Evolutionary conservation across 2,329 filamentous ascomycete genomes (phyloP).

Genomic region (Clarireedia homoeocarpa): DNA sequence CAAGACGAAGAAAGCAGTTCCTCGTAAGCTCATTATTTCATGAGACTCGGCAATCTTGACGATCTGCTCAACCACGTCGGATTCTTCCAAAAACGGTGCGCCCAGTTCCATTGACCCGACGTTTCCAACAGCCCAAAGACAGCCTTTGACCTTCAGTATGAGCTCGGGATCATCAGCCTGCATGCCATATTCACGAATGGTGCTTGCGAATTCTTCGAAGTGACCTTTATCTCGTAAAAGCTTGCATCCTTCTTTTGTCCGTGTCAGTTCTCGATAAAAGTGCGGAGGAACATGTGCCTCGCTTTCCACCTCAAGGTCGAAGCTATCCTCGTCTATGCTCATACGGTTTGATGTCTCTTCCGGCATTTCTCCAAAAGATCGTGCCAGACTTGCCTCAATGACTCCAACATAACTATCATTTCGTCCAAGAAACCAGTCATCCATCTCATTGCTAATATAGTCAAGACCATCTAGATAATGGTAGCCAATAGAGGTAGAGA

Average conservation of each 20-base stretch:
- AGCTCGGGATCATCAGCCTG: conserved; percentile 78
- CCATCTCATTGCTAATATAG: conserved; percentile 99
- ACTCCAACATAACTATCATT: conserved; percentile 94
- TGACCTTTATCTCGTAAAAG: conserved; percentile 88
- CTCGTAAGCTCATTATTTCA: conserved; percentile 84
- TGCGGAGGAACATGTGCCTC: conserved; percentile 70
- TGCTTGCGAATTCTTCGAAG: conserved; percentile 86
- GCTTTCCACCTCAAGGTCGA: conserved; percentile 38
- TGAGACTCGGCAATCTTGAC: conserved; percentile 82
- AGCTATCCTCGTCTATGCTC: conserved; percentile 34
- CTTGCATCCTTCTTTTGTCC: conserved; percentile 86
- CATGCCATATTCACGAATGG: conserved; percentile 80
- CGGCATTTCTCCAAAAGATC: conserved; percentile 56
- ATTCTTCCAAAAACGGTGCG: conserved; percentile 85
- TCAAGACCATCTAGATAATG: conserved; percentile 95
- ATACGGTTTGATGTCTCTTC: conserved; percentile 31
- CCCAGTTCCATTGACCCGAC: conserved; percentile 97
- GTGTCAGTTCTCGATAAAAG: conserved; percentile 91
- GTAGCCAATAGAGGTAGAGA: conserved; percentile 94
- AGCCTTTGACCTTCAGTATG: conserved; percentile 91
- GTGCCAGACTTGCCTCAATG: conserved; percentile 90
- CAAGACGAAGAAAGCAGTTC: conserved; percentile 93
- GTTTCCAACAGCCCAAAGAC: conserved; percentile 95
- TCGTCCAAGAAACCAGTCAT: conserved; percentile 96
- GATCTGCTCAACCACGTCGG: conserved; percentile 80